Evolutionary conservation across 352 stramenopile genomes (phyloP).

Genomic region (Phytophthora capsici): DNA sequence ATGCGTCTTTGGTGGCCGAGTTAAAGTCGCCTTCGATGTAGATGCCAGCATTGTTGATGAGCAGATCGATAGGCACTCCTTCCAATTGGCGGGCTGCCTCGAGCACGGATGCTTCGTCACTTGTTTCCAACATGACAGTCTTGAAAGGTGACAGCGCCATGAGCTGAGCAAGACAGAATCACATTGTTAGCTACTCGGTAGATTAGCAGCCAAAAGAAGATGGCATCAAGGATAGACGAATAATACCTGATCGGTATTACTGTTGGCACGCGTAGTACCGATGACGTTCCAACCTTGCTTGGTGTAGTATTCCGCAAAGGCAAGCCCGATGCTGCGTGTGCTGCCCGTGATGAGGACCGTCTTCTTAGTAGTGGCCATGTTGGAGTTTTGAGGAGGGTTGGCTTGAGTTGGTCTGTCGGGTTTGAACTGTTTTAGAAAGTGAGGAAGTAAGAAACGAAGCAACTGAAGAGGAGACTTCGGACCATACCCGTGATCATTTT

Average conservation of each 20-base stretch:
- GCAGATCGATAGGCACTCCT: conserved; percentile 54
- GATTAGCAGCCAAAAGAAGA: too few relatives aligned
- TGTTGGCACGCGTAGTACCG: conserved; percentile 32
- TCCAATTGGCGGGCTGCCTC: conserved; percentile 46
- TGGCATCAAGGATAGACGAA: not conserved
- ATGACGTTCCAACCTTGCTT: conserved; percentile 52
- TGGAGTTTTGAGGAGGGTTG: not conserved
- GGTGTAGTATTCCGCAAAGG: conserved; percentile 48
- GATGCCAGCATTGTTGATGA: conserved; percentile 69
- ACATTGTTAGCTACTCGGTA: not conserved
- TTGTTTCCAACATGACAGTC: conserved; percentile 50
- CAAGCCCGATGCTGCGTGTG: conserved; percentile 50
- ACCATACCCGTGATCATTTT: too few relatives aligned
- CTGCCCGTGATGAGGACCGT: conserved; percentile 57
- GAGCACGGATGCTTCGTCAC: conserved; percentile 50
- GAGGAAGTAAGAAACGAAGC: not conserved
- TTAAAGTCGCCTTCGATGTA: conserved; percentile 30
- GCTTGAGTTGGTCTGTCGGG: not conserved
- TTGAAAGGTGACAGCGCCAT: conserved; percentile 38
- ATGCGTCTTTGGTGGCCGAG: conserved; percentile 42
- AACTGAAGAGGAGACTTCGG: too few relatives aligned
- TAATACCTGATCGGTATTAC: conserved; percentile 43
- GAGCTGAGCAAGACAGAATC: conserved; percentile 10
- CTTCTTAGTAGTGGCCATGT: conserved; percentile 33
- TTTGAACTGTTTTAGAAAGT: conserved; percentile 21